phyloP scores from a whole-genome alignment of 768 basidiomycete genomes.

The Termitomyces sp. region DNA sequence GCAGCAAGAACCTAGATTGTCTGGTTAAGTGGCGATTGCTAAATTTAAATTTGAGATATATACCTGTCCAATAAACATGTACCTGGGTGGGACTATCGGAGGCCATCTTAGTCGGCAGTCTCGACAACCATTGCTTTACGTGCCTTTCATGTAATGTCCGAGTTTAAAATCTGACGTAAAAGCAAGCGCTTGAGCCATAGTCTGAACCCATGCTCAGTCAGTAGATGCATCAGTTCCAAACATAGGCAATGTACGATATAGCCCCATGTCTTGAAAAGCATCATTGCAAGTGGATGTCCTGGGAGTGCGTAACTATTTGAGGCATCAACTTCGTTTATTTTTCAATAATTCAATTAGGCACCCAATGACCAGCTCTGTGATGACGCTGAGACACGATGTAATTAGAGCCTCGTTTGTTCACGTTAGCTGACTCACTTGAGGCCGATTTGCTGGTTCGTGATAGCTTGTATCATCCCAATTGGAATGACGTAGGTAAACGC shows the following conservation, averaged over 20 bases:
- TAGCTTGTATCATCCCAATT: conserved; percentile 57
- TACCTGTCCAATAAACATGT: conserved; percentile 36
- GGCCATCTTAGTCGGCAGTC: neutral
- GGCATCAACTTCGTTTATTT: neutral
- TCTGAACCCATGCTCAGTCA: conserved; percentile 17
- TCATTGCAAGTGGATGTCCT: conserved; percentile 72
- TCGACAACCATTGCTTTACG: neutral
- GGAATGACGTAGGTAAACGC: conserved; percentile 69
- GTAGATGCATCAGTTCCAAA: neutral
- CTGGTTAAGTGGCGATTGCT: neutral
- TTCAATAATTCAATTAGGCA: conserved; percentile 23
- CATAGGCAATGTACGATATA: conserved; percentile 30
- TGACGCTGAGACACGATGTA: conserved; percentile 51
- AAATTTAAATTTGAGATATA: neutral
- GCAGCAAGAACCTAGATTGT: conserved; percentile 42
- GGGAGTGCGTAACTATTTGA: conserved; percentile 58
- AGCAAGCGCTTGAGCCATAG: conserved; percentile 51
- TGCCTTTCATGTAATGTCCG: conserved; percentile 62
- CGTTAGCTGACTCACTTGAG: conserved; percentile 28
- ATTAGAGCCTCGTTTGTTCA: neutral
- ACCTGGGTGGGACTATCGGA: conserved; percentile 50
- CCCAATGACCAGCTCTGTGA: conserved; percentile 77
- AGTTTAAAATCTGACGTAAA: conserved; percentile 79
- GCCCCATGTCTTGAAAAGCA: conserved; percentile 77
- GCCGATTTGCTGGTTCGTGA: conserved; percentile 75